Percentiles rank a stretch among this genome's conserved stretches.
Evolutionary conservation across 2,329 filamentous ascomycete species (phyloP).

Genomic region (Monosporascus sp.): DNA sequence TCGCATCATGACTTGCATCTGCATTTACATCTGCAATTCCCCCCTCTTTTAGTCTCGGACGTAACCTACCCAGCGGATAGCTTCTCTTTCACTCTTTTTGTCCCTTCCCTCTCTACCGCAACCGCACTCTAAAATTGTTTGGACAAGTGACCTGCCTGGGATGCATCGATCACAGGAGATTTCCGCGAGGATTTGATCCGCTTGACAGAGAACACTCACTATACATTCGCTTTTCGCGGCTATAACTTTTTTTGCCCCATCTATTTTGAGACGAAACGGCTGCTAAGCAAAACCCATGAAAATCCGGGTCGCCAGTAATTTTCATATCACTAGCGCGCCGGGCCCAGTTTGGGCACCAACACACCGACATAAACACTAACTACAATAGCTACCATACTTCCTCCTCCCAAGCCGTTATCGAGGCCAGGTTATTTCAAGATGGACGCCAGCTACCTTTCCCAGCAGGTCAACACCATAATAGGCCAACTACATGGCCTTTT

Average conservation of each 20-base stretch:
- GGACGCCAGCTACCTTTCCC: conserved; percentile 88
- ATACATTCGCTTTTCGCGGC: neutral
- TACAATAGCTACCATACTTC: neutral
- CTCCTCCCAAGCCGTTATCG: neutral
- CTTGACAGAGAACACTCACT: conserved; percentile 4
- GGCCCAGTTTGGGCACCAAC: conserved; percentile 1
- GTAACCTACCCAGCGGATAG: conserved; percentile 6
- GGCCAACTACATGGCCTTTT: conserved; percentile 90
- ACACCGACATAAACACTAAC: neutral
- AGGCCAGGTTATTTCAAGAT: conserved; percentile 40
- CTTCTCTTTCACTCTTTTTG: neutral
- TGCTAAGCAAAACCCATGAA: neutral
- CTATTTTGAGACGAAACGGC: neutral
- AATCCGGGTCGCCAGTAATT: neutral
- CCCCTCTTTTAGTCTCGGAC: conserved; percentile 12
- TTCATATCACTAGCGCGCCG: neutral
- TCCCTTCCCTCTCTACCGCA: neutral
- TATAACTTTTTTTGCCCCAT: neutral
- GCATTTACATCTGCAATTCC: conserved; percentile 5
- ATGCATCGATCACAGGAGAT: conserved; percentile 9
- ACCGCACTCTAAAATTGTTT: neutral
- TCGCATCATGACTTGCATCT: conserved; percentile 10
- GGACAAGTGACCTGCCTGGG: conserved; percentile 5
- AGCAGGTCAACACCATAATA: conserved; percentile 93
- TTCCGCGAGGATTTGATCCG: conserved; percentile 6